Base-by-base conservation (phyloP, 1,284 basidiomycete genomes). In the Trichosporon inkin region DNA sequence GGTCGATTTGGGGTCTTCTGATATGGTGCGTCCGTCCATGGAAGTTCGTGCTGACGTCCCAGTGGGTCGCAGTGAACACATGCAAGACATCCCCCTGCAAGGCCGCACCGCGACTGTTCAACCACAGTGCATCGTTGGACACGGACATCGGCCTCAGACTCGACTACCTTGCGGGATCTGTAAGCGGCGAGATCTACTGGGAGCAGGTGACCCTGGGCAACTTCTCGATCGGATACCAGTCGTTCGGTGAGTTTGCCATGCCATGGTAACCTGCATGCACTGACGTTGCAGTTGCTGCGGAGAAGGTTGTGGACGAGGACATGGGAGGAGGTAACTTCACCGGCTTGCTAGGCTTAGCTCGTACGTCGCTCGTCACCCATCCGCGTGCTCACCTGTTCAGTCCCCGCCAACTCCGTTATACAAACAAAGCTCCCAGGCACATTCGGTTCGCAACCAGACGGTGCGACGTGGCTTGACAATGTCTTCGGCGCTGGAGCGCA, bases 381-480 rank as follows among this genome's bases (percentile, higher is more conserved):
- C 11, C 22, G 13, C 10, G 8, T n/a, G n/a, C 17, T 36, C 13
- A 53, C 24, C 16, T 19, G 20, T 6, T 36, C 55, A 71, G 67
- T 77, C 20, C 75, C 76, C 0, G 76, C 72, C 10, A 73, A 73
- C 56, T 79, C 77, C 1, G 56, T 72, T 51, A 78, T 79, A 55
- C 61, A 67, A 11, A 58, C 60, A 10, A 53, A 64, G 6, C 74
- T 79, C 19, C 71, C 74, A 8, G 77, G 76, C 32, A 73, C 73
- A 1, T 78, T 76, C 1, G 63, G 68, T 6, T 74, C 74, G 5
- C 62, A 68, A 34, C 75, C 77, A 8, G 77, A 79, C 58, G 77
- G 77, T 13, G 77, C 77, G 10, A 76, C 75, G 0, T 77, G 77
- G 59, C 72, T 79, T 13, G 77, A 79, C 62, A 79, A 79, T 54